phyloP scores from a whole-genome alignment of 2,329 filamentous ascomycete genomes.

The Cryphonectria japonica region DNA sequence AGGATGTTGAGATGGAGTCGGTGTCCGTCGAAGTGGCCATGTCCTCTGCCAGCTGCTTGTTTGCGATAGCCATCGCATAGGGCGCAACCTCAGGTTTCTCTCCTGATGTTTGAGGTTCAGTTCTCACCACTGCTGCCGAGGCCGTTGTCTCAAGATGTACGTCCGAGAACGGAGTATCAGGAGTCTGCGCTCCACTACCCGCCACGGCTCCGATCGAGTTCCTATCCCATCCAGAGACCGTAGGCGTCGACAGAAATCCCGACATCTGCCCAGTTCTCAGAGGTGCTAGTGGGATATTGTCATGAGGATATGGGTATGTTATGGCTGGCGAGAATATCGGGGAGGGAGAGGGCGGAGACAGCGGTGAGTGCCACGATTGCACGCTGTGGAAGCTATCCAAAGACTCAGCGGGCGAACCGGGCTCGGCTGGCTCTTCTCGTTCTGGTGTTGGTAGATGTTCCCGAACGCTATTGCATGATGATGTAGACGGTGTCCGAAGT shows the following conservation, averaged over 20 bases:
- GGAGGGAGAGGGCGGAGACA: slow-evolving; percentile 49
- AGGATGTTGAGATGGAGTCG: slow-evolving; percentile 34
- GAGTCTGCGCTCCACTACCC: slow-evolving; percentile 18
- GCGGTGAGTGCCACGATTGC: slow-evolving; percentile 55
- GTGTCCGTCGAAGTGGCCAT: slow-evolving; percentile 27
- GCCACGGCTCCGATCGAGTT: slow-evolving; percentile 35
- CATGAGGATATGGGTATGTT: slow-evolving; percentile 44
- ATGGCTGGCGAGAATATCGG: slow-evolving; percentile 46
- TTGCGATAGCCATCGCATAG: not conserved
- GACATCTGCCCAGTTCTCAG: slow-evolving; percentile 39
- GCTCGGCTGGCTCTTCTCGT: slow-evolving; percentile 34
- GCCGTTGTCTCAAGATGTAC: slow-evolving; percentile 2
- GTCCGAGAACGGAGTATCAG: slow-evolving; percentile 22
- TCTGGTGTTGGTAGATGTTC: slow-evolving; percentile 27
- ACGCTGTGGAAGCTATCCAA: slow-evolving; percentile 60
- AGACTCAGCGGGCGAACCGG: slow-evolving; percentile 49
- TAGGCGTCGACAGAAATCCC: slow-evolving; percentile 41
- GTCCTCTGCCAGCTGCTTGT: not conserved
- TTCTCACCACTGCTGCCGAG: not conserved
- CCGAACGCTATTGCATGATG: slow-evolving; percentile 44
- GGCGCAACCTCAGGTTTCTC: not conserved
- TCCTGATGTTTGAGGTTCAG: not conserved
- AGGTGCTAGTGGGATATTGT: slow-evolving; percentile 42
- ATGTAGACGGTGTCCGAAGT: slow-evolving; percentile 38
- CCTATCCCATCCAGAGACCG: slow-evolving; percentile 37